These are phyloP conservation scores for Vachellia pachyceras DNA, from an alignment of 306 rosid species.

Conservation along the genomic window DNA sequence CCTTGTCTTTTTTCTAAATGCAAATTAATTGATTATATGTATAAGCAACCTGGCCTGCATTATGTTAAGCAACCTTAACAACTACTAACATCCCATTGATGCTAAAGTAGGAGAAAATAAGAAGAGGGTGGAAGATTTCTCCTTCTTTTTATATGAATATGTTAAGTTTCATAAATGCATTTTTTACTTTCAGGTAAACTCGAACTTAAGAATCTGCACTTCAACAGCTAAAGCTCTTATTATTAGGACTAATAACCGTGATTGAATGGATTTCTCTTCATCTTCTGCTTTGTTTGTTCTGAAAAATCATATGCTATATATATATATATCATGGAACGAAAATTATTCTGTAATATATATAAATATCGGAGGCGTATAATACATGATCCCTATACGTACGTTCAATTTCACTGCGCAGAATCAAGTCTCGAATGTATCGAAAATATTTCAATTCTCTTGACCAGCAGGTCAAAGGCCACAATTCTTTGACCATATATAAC, in stretches of 20 bases:
- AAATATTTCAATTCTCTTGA: neutral
- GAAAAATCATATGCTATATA: too few relatives aligned
- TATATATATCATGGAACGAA: neutral
- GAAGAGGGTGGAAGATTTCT: neutral
- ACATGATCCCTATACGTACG: neutral
- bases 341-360: neutral
- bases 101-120: neutral
- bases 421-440: neutral
- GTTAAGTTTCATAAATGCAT: too few relatives aligned
- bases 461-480: conserved; percentile 7
- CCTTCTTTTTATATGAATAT: too few relatives aligned
- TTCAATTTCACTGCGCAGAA: neutral
- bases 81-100: neutral
- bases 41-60: neutral
- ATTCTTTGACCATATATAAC: neutral
- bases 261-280: too few relatives aligned
- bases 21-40: neutral
- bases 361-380: neutral
- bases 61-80: neutral
- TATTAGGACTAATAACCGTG: too few relatives aligned
- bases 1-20: neutral
- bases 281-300: too few relatives aligned
- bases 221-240: too few relatives aligned
- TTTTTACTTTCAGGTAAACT: too few relatives aligned
- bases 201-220: too few relatives aligned